phyloP scores from a whole-genome alignment of 352 stramenopile species.

The Thalassiosira livingstoniorum region DNA sequence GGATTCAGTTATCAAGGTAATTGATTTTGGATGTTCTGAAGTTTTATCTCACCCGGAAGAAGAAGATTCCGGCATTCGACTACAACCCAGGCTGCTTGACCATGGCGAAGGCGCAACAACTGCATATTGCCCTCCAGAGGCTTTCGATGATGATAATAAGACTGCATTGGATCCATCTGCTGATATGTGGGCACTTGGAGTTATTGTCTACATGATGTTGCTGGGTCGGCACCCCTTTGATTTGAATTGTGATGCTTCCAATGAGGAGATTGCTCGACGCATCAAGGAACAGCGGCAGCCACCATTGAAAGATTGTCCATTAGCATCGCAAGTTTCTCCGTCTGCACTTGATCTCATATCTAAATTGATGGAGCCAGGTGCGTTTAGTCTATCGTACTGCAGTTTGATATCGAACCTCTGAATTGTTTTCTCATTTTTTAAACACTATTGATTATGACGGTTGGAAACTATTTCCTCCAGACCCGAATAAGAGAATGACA shows the following conservation, averaged over 20 bases:
- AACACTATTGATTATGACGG: too few species aligned
- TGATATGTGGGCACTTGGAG: constrained; percentile 77
- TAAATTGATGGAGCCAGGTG: constrained; percentile 28
- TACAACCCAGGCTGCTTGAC: constrained; percentile 31
- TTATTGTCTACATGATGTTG: constrained; percentile 93
- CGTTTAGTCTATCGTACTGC: constrained; percentile 36
- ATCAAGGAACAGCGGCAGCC: constrained; percentile 87
- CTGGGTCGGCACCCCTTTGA: constrained; percentile 92
- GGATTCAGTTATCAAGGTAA: constrained; percentile 64
- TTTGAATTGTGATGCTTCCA: constrained; percentile 86
- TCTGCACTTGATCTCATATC: constrained; percentile 91
- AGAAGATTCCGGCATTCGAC: constrained; percentile 20
- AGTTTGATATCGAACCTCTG: too few species aligned
- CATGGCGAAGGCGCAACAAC: constrained; percentile 64
- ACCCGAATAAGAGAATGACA: constrained; percentile 89
- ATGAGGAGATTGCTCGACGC: constrained; percentile 87
- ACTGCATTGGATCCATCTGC: constrained; percentile 45
- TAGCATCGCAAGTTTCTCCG: constrained; percentile 83
- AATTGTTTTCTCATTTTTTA: too few species aligned
- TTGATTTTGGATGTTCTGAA: constrained; percentile 83
- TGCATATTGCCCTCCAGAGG: constrained; percentile 78
- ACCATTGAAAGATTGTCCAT: constrained; percentile 67
- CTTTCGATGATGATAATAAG: constrained; percentile 58
- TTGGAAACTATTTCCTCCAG: constrained; percentile 87
- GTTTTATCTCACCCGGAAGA: constrained; percentile 46